phyloP scores from a whole-genome alignment of 371 early-diverging fungal species.

The Batrachochytrium dendrobatidis region DNA sequence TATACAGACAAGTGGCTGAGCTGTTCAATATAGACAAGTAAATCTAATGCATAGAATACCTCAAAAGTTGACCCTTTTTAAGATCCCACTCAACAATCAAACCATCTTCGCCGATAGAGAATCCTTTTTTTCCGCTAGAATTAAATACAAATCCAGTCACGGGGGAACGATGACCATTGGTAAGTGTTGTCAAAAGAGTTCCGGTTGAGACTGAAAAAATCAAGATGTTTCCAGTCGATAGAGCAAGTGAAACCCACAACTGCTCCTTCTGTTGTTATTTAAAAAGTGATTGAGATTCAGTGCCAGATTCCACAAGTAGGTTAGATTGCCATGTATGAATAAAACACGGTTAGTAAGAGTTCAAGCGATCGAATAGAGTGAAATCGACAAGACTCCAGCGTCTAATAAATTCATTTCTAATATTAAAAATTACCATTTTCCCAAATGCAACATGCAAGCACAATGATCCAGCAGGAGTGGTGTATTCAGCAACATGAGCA shows the following conservation, averaged over 20 bases:
- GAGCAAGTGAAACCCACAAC: conserved; percentile 59
- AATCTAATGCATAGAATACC: too few species aligned
- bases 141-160: conserved; percentile 63
- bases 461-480: neutral
- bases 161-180: conserved; percentile 53
- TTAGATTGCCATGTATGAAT: neutral
- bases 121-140: conserved; percentile 50
- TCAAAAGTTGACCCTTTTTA: conserved; percentile 45
- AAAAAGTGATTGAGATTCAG: neutral
- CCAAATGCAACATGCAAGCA: conserved; percentile 6
- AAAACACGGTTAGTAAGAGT: neutral
- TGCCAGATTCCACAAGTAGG: neutral
- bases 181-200: conserved; percentile 44
- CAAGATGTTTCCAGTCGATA: conserved; percentile 54
- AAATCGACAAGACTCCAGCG: too few species aligned
- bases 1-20: too few species aligned
- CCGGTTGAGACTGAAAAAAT: conserved; percentile 63
- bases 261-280: conserved; percentile 23
- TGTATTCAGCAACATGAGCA: conserved; percentile 52
- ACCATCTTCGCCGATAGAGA: conserved; percentile 60
- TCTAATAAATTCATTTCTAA: too few species aligned
- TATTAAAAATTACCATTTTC: neutral
- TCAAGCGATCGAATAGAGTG: too few species aligned
- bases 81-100: conserved; percentile 68
- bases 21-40: too few species aligned